Conservation (phyloP, 331 rosid species). For the Quercus lobata region DNA sequence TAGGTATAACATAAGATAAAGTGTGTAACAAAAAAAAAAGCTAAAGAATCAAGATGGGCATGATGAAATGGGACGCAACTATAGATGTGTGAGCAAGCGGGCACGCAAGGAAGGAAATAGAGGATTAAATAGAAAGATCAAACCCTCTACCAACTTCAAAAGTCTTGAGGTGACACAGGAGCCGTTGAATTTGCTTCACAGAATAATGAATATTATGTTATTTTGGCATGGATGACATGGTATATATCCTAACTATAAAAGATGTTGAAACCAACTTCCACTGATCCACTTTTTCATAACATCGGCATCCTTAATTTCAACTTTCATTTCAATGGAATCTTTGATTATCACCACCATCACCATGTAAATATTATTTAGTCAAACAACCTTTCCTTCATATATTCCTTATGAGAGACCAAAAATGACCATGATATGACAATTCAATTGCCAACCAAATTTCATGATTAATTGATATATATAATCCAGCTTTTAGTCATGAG, state of each 20-base stretch:
- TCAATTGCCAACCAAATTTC: background rate
- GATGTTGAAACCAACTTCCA: constrained; percentile 10
- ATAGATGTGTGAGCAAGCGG: no score
- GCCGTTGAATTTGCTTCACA: background rate
- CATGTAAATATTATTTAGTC: constrained; percentile 6
- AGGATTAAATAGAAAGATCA: background rate
- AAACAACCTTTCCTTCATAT: constrained; percentile 1
- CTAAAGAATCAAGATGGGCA: background rate
- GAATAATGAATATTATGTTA: no score
- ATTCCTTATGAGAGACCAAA: background rate
- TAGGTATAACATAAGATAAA: no score
- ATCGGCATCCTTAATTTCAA: constrained; percentile 33
- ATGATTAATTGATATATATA: background rate
- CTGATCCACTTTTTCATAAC: background rate
- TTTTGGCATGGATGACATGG: constrained; percentile 5
- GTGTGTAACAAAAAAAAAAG: background rate
- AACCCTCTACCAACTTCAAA: constrained; percentile 6
- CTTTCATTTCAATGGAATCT: constrained; percentile 43
- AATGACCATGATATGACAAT: constrained; percentile 2
- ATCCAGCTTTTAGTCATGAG: background rate
- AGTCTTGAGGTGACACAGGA: background rate
- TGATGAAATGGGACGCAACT: no score
- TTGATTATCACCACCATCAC: constrained; percentile 50
- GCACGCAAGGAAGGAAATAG: background rate
- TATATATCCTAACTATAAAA: background rate